These are phyloP conservation scores for Hypholoma sublateritium DNA, from an alignment of 768 basidiomycete species.

Conservation along the genomic window DNA sequence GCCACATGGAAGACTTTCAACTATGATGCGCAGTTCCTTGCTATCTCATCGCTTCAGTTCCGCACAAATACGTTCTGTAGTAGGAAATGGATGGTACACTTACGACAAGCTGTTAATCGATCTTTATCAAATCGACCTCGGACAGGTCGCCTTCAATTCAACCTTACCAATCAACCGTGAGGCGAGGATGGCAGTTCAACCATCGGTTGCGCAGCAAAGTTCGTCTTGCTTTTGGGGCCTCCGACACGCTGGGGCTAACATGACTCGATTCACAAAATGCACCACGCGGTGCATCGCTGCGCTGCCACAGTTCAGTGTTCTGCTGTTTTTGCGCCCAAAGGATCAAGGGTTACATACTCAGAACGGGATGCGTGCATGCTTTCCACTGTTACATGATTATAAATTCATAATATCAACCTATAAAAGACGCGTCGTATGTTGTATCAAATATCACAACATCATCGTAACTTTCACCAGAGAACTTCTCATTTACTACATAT, in stretches of 20 bases:
- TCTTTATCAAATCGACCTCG: not conserved
- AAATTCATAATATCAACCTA: not conserved
- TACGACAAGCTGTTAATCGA: not conserved
- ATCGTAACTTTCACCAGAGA: not conserved
- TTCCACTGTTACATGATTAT: not conserved
- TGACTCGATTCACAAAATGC: not conserved
- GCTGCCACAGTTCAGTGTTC: not conserved
- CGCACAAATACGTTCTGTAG: not conserved
- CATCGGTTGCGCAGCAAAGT: not conserved
- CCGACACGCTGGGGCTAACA: no score
- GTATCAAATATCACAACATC: not conserved
- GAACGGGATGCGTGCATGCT: no score
- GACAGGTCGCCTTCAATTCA: not conserved
- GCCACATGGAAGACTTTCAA: not conserved
- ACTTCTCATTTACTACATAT: no score
- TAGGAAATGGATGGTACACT: not conserved
- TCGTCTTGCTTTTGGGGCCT: no score
- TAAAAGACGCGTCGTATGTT: not conserved
- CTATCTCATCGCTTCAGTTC: no score
- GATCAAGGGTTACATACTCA: not conserved
- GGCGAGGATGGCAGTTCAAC: not conserved
- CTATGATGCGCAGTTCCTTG: not conserved
- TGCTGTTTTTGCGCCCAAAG: not conserved
- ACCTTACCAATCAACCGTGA: conserved; percentile 2
- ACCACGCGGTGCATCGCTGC: not conserved